phyloP scores from a whole-genome alignment of 441 rosid species.

The Geranium incanum region DNA sequence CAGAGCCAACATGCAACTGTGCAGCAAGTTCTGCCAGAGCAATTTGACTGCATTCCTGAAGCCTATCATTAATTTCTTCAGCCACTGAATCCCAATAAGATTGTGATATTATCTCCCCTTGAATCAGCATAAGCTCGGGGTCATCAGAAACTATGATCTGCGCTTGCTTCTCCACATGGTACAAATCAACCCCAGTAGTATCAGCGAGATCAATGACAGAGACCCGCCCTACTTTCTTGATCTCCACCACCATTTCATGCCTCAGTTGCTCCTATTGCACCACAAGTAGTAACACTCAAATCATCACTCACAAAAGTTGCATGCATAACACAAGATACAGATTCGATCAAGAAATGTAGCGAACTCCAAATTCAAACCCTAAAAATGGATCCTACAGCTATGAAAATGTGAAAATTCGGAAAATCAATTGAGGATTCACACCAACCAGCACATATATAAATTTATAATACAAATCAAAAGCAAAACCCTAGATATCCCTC shows the following conservation, averaged over 20 bases:
- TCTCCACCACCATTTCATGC: conserved; percentile 56
- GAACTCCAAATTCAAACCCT: conserved; percentile 8
- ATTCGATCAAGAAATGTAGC: background rate
- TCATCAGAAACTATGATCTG: conserved; percentile 49
- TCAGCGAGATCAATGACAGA: conserved; percentile 83
- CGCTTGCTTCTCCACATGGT: conserved; percentile 92
- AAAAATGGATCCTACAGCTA: background rate
- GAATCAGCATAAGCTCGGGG: conserved; percentile 53
- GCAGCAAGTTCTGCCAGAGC: conserved; percentile 82
- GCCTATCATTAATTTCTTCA: conserved; percentile 92
- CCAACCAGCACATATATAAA: background rate
- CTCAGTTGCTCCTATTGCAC: conserved; percentile 64
- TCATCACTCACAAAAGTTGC: conserved; percentile 4
- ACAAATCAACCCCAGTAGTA: conserved; percentile 73
- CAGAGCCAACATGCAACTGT: conserved; percentile 81
- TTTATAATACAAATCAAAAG: background rate
- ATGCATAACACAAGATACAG: background rate
- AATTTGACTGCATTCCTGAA: conserved; percentile 91
- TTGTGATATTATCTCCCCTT: conserved; percentile 87
- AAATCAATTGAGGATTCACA: background rate
- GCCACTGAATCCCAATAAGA: conserved; percentile 80
- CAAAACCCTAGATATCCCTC: background rate
- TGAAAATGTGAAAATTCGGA: background rate
- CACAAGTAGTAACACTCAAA: conserved; percentile 14
- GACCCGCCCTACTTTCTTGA: conserved; percentile 65